Conservation (phyloP, 495 filamentous ascomycete genomes). For the Neurospora sp. region DNA sequence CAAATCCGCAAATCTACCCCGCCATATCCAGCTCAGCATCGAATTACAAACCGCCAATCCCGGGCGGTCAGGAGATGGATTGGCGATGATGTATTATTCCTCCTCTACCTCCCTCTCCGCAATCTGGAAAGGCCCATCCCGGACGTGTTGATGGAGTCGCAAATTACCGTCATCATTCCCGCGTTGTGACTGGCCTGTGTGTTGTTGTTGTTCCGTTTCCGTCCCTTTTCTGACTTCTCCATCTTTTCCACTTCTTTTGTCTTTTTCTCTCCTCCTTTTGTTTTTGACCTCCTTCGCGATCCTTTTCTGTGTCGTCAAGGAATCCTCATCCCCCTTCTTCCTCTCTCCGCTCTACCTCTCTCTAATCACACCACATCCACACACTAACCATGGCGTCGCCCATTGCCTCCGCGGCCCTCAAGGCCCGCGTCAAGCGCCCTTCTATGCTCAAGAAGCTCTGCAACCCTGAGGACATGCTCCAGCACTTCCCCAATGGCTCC, state of each 20-base stretch:
- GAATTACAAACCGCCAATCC: not conserved
- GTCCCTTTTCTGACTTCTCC: not conserved
- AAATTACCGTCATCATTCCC: not conserved
- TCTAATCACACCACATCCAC: not conserved
- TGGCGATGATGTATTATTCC: not conserved
- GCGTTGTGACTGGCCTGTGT: not conserved
- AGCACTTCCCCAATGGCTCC: constrained; percentile 69
- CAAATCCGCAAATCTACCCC: not conserved
- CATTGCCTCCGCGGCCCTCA: constrained; percentile 62
- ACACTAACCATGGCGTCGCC: constrained; percentile 29
- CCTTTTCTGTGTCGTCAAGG: not conserved
- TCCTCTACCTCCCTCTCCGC: not conserved
- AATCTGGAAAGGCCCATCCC: not conserved
- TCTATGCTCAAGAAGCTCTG: constrained; percentile 73
- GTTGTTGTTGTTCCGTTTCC: not conserved
- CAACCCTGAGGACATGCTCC: constrained; percentile 67
- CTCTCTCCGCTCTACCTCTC: not conserved
- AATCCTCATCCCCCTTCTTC: not conserved
- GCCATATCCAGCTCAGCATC: not conserved
- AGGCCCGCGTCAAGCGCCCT: constrained; percentile 62
- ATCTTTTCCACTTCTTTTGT: not conserved
- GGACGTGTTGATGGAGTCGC: not conserved
- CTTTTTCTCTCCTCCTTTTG: not conserved
- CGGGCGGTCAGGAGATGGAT: not conserved
- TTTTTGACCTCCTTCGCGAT: not conserved